Evolutionary conservation across 2,329 filamentous ascomycete species (phyloP), one percentile per base, ranked within the genome.

Genomic region (Penicillium sumatraense): DNA sequence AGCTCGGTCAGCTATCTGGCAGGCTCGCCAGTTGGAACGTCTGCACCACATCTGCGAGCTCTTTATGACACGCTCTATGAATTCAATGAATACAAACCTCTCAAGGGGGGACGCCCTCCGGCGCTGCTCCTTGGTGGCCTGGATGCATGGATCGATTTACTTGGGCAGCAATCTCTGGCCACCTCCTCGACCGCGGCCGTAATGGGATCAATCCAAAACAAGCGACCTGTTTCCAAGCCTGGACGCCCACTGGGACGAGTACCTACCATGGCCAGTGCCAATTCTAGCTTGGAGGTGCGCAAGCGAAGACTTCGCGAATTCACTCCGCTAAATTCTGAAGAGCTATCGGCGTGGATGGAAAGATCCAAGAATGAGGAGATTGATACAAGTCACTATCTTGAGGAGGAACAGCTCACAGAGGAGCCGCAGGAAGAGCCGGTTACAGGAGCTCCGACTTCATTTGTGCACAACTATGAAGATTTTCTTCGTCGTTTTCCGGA

Each of bases 401-500:
- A 75, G 45, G 70, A 81, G 62, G 68, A 74, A 53, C 42, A 67
- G 56, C 60, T 75, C 49, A 65, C 65, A 49, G 70, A 78, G 54
- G 76, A 78, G 45, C 70, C 73, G 20, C 77, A 73, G 63, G 78
- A 74, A 46, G 68, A 70, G 31, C 10, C 42, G 11, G 9, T 75
- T 78, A 24, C 77, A 23, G 24, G 38, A 35, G 18, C 26, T 21
- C 20, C 80, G 6, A 75, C 73, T 58, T 78, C 67, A 6, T 88
- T 89, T 66, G 82, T 89, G 40, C 87, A 87, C 54, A 87, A 86
- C 5, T 90, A 88, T 11, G 90, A 95, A 60, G 93, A 96, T 29
- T 97, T 97, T 65, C 76, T 96, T 47, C 86, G 90, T 7, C 84
- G 90, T 18, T 96, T 88, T 68, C 92, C 93, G 0, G 87, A 92